A percentile compares a stretch with the other conserved stretches of the same genome.
Conservation (phyloP, 164 flowering plant species). For the Magnolia changhungtana region DNA sequence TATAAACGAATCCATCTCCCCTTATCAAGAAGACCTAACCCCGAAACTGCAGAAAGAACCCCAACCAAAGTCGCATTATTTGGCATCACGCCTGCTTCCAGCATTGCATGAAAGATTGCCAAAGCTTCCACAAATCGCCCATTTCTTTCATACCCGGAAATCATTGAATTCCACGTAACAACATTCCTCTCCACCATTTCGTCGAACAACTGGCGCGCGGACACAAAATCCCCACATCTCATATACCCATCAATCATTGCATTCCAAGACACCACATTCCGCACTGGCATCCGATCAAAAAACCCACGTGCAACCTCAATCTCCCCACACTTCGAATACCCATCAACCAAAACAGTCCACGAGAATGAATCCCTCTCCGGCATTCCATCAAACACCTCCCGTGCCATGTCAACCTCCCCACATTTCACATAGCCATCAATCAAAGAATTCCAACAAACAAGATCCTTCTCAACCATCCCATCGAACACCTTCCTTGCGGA, state of each 20-base stretch:
- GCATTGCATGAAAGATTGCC: slow-evolving; percentile 40
- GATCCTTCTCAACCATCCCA: slow-evolving; percentile 5
- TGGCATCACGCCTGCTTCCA: slow-evolving; percentile 29
- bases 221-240: slow-evolving; percentile 9
- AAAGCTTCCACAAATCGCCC: slow-evolving; percentile 32
- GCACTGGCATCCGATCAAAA: slow-evolving; percentile 17
- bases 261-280: slow-evolving; percentile 22
- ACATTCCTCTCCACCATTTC: slow-evolving; percentile 8
- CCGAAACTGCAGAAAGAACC: slow-evolving; percentile 26
- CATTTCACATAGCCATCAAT: slow-evolving; percentile 12
- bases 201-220: slow-evolving; percentile 22
- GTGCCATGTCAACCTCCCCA: slow-evolving; percentile 8
- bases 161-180: slow-evolving; percentile 19
- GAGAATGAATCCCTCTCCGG: slow-evolving; percentile 16
- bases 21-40: slow-evolving; percentile 33
- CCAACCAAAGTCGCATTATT: slow-evolving; percentile 17
- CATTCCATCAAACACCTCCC: slow-evolving; percentile 22
- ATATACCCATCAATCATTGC: slow-evolving; percentile 22
- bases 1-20: slow-evolving; percentile 29
- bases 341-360: slow-evolving; percentile 19
- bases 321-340: slow-evolving; percentile 16
- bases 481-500: slow-evolving; percentile 11
- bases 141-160: slow-evolving; percentile 17
- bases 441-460: slow-evolving; percentile 17
- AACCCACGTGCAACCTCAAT: slow-evolving; percentile 9